Evolutionary conservation across 192 early-diverging fungal genomes (phyloP), one percentile per base, ranked within the genome.

Genomic region (Lunasporangiospora selenospora): DNA sequence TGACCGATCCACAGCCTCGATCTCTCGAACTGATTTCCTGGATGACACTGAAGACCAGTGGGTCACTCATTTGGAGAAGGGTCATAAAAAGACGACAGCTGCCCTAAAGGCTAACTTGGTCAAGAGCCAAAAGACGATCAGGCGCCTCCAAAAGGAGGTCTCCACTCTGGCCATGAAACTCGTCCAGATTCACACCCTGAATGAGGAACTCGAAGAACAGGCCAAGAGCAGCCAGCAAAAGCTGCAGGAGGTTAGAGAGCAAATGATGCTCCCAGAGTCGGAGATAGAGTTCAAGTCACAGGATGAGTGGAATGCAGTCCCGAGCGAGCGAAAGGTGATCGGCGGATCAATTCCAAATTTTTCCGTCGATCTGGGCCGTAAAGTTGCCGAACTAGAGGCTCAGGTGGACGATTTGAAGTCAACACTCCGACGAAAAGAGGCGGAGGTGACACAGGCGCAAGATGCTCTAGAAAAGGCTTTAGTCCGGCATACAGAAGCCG

Each of bases 341-440:
- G n/a, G n/a, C n/a, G n/a, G n/a, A n/a, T n/a, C n/a, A n/a, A n/a
- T n/a, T n/a, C n/a, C n/a, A n/a, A n/a, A n/a, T n/a, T n/a, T n/a
- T n/a, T n/a, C n/a, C n/a, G n/a, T n/a, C n/a, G n/a, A n/a, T n/a
- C n/a, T n/a, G n/a, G n/a, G n/a, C n/a, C n/a, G n/a, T n/a, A n/a
- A n/a, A n/a, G n/a, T n/a, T n/a, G n/a, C n/a, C n/a, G n/a, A n/a
- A n/a, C 66, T 69, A n/a, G 57, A 69, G 12, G 48, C 32, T 31
- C 51, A 60, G 15, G 30, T 69, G 21, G 50, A 60, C 11, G 66
- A 55, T 5, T 21, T 69, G 12, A 33, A 57, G 1, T 13, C 50
- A 0, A 26, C 57, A 3, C 24, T 69, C 3, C 66, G 58, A 0
- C 66, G 59, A 36, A 69, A 69, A 44, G 52, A 69, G 15, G 24